Evolutionary conservation across 257 asterid genomes (phyloP).

Genomic region (Penstemon eatonii): DNA sequence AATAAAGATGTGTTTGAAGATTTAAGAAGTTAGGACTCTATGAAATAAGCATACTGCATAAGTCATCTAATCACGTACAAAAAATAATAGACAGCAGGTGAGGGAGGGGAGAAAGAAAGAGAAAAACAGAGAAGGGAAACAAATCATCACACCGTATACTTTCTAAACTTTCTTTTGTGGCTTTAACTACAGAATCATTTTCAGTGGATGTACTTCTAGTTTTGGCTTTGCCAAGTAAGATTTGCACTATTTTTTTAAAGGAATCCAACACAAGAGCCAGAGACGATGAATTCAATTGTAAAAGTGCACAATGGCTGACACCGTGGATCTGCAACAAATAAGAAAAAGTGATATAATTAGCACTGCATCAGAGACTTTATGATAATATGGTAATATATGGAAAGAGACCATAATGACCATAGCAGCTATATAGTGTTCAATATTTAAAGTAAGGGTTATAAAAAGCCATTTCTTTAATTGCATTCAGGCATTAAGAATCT

Average conservation of each 20-base stretch:
- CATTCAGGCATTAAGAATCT: conserved; percentile 7
- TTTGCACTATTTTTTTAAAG: conserved; percentile 47
- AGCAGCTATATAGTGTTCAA: not conserved
- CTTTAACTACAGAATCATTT: conserved; percentile 43
- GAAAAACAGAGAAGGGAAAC: conserved; percentile 8
- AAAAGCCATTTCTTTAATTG: conserved; percentile 4
- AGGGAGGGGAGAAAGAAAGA: conserved; percentile 11
- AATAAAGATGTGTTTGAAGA: not conserved
- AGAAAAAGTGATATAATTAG: conserved; percentile 18
- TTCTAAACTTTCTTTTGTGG: conserved; percentile 66
- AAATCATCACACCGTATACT: conserved; percentile 53
- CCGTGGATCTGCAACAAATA: conserved; percentile 54
- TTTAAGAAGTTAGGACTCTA: conserved; percentile 11
- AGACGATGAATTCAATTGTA: conserved; percentile 54
- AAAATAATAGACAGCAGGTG: conserved; percentile 1
- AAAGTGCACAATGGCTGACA: conserved; percentile 42
- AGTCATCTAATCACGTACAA: conserved; percentile 25
- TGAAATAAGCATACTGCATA: conserved; percentile 3
- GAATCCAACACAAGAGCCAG: conserved; percentile 60
- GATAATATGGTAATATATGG: conserved; percentile 4
- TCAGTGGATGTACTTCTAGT: conserved; percentile 31
- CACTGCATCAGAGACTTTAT: conserved; percentile 13
- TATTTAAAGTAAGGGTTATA: not conserved
- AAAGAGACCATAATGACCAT: conserved; percentile 12
- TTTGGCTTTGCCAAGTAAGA: conserved; percentile 43